Conservation (phyloP, 345 rosid species). For the Rhizophora apiculata region DNA sequence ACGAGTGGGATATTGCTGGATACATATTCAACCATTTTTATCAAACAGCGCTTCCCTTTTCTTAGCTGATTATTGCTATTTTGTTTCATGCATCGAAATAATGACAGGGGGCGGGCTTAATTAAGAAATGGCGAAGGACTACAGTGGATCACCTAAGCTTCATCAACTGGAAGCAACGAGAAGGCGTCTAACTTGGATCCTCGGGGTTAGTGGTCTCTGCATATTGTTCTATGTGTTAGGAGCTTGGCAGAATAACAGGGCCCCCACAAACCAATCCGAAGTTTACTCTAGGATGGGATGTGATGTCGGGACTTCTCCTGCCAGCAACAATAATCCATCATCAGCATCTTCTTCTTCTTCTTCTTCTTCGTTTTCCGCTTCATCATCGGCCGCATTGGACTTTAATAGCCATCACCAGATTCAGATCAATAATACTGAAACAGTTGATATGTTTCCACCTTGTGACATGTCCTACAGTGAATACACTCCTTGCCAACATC, state of each 20-base stretch:
- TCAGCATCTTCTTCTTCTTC: slow-evolving; percentile 20
- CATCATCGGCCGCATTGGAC: slow-evolving; percentile 37
- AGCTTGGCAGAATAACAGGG: slow-evolving; percentile 62
- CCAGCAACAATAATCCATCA: slow-evolving; percentile 22
- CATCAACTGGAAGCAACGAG: slow-evolving; percentile 56
- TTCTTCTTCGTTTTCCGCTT: too few relatives aligned
- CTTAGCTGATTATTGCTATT: background rate
- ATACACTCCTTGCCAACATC: slow-evolving; percentile 84
- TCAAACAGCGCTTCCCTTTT: too few relatives aligned
- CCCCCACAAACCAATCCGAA: slow-evolving; percentile 38
- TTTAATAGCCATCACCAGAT: slow-evolving; percentile 73
- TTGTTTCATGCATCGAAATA: background rate
- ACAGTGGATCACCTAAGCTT: slow-evolving; percentile 62
- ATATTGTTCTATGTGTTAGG: slow-evolving; percentile 76
- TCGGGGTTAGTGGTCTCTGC: slow-evolving; percentile 80
- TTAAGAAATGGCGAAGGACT: slow-evolving; percentile 53
- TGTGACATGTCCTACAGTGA: slow-evolving; percentile 76
- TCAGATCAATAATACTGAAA: slow-evolving; percentile 33
- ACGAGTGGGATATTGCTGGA: too few relatives aligned
- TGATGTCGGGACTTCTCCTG: slow-evolving; percentile 29
- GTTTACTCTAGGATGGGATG: slow-evolving; percentile 43
- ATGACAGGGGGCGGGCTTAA: slow-evolving; percentile 6
- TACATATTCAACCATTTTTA: too few relatives aligned
- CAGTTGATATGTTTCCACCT: slow-evolving; percentile 46
- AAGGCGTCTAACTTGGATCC: slow-evolving; percentile 68